Evolutionary conservation across 305 asterid genomes (phyloP), one percentile per base, ranked within the genome.

Genomic region (Salvia sclarea): DNA sequence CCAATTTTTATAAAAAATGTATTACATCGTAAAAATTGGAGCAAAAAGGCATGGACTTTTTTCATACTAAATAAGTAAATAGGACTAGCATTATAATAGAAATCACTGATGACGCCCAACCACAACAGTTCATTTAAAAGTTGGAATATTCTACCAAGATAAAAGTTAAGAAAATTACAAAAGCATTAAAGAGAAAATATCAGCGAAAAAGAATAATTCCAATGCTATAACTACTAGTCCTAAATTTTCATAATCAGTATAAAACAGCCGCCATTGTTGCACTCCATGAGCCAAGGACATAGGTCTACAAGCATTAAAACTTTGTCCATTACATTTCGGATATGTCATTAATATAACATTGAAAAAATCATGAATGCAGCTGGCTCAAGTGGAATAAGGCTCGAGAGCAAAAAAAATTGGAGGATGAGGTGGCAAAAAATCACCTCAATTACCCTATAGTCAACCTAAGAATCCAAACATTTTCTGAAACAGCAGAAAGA

Each of bases 351-450:
- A 3, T 28, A 28, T 28, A 28, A 3, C 33, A 28, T 28, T 28
- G 33, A 28, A 28, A 28, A 61, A 53, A 24, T 37, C 31, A 30
- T 16, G 43, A 44, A 31, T 8, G 24, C 30, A 1, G 24, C 21
- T 16, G 30, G 61, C 62, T 49, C 22, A 10, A 25, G 47, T 43
- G 57, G 70, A 45, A 37, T 56, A 41, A 62, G 48, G 43, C 43
- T 61, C 33, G 8, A 21, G 31, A 3, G 11, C 13, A 24, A 44
- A 57, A n/a, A n/a, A n/a, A n/a, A n/a, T n/a, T n/a, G n/a, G n/a
- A n/a, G n/a, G n/a, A n/a, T n/a, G n/a, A n/a, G n/a, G n/a, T n/a
- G n/a, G n/a, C n/a, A n/a, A n/a, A n/a, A n/a, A n/a, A n/a, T n/a
- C n/a, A n/a, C n/a, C n/a, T n/a, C n/a, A n/a, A n/a, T n/a, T n/a